Base-by-base conservation (phyloP, 352 stramenopile species). In the Globisporangium carolinianum region DNA sequence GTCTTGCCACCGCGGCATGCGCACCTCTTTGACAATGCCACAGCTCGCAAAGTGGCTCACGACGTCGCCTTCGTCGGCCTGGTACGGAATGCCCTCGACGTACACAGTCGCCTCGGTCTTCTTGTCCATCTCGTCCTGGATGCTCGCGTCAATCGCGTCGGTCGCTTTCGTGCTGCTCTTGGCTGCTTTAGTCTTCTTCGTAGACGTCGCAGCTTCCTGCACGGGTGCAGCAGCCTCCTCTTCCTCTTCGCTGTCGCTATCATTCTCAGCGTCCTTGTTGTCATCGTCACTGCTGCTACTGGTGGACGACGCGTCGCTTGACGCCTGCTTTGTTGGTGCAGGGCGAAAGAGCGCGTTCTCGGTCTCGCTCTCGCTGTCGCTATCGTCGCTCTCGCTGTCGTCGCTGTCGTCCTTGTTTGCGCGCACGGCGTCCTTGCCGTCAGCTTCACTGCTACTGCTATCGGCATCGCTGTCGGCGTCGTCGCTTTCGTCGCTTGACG, bases 51-150 rank as follows among this genome's bases (percentile, higher is more conserved):
- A 97, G 67, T 98, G 96, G 6, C 68, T 86, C 41, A 90, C 83
- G 9, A 99, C 64, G 58, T 98, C 84, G 12, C 95, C 81, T 62
- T 97, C 90, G 48, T 78, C 89, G 5, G 80, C 83, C 51, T 87
- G 82, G 76, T 98, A 99, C 43, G 95, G 90, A 47, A 99, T 95
- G 32, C 96, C 95, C 73, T 98, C 93, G 43, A 98, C 85, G 69
- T 98, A 98, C 39, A 98, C 82, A 0, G 84, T 94, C 2, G 82
- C 83, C 48, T 87, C 76, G 18, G 81, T 92, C 66, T 94, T 94
- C 53, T 77, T 73, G 5, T 65, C 66, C 36, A 88, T 80, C 63
- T 90, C 80, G 36, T 83, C 62, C 52, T 88, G 67, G 8, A 91
- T 53, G 15, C 64, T 58, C 4, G 32, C 48, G 49, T 66, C 59